Evolutionary conservation across 1,284 basidiomycete genomes (phyloP).

Genomic region (Trametes hirsuta): DNA sequence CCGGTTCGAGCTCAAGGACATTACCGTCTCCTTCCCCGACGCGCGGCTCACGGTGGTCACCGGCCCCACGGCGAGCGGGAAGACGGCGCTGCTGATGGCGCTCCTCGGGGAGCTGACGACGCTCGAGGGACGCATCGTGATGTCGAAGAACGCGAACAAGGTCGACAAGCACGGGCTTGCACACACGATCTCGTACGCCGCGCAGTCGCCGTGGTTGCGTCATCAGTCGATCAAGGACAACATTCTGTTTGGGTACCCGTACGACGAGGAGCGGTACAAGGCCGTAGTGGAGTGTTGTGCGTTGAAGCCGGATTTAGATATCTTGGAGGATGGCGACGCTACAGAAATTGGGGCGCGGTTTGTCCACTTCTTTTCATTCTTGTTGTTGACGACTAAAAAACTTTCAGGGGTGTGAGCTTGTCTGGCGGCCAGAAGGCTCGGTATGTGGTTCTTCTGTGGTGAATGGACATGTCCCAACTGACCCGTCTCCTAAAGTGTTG

Average conservation of each 20-base stretch:
- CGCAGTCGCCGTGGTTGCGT: conserved; percentile 86
- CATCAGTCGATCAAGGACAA: conserved; percentile 72
- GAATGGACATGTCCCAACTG: no score
- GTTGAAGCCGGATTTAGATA: conserved; percentile 62
- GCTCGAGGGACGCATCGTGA: conserved; percentile 52
- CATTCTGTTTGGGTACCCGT: conserved; percentile 70
- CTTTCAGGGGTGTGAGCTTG: conserved; percentile 53
- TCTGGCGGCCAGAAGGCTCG: conserved; percentile 70
- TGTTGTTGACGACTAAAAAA: neutral
- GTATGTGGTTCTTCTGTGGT: conserved; percentile 31
- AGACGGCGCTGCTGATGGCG: conserved; percentile 77
- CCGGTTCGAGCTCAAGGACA: conserved; percentile 66
- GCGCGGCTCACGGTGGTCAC: conserved; percentile 67
- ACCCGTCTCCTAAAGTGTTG: conserved; percentile 47
- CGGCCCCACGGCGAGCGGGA: conserved; percentile 80
- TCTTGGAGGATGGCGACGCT: conserved; percentile 47
- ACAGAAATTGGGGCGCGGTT: conserved; percentile 42
- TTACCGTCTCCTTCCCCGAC: conserved; percentile 71
- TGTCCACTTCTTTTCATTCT: neutral
- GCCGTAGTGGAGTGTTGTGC: conserved; percentile 74
- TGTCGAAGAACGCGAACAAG: conserved; percentile 64
- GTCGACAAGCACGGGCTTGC: conserved; percentile 67
- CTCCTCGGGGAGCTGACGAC: conserved; percentile 69
- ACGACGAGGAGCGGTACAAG: conserved; percentile 68
- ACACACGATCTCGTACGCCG: conserved; percentile 81